Evolutionary conservation across 2,329 filamentous ascomycete genomes (phyloP), one percentile per base, ranked within the genome.

Genomic region (Teratosphaeria pseudoeucalypti): DNA sequence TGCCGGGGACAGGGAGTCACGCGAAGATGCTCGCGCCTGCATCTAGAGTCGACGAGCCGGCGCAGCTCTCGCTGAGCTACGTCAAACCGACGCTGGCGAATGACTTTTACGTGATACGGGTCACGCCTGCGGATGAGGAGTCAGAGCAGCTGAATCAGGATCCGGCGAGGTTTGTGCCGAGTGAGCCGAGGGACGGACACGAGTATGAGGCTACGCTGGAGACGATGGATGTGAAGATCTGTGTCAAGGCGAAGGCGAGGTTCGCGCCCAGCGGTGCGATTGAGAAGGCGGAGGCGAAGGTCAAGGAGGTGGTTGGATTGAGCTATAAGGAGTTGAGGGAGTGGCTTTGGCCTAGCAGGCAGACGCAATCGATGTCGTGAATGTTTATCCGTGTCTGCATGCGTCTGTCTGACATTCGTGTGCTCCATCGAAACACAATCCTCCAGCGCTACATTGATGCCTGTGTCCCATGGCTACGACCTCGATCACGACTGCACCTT

Each of bases 81-180:
- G 77, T 81, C 52, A 79, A 78, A 59, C 85, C 84, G 0, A 83
- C 85, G 7, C 72, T 78, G 39, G 81, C 82, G 47, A 80, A 82
- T 57, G 75, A 78, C 47, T 88, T 87, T 70, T 89, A 89, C 72
- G 77, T 87, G 34, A 74, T 90, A 6, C 76, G 79, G 59, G 77
- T 79, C 12, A 70, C 75, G 57, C 79, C 76, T 34, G 67, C 14
- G 14, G 23, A 56, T 9, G 39, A 27, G 14, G 26, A 29, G 32
- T 32, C 64, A 29, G 54, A 61, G 32, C 49, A 39, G 56, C 62
- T 63, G 27, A 61, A 64, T 32, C 39, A 65, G 57, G 64, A 69
- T 54, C 59, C 66, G 34, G 55, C 63, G 54, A 58, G 68, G 37
- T 59, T 64, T 14, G 63, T 69, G 5, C 62, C 62, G 11, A 77